phyloP scores from a whole-genome alignment of 169 alveolate genomes.

The Eimeria nieschulzi region DNA sequence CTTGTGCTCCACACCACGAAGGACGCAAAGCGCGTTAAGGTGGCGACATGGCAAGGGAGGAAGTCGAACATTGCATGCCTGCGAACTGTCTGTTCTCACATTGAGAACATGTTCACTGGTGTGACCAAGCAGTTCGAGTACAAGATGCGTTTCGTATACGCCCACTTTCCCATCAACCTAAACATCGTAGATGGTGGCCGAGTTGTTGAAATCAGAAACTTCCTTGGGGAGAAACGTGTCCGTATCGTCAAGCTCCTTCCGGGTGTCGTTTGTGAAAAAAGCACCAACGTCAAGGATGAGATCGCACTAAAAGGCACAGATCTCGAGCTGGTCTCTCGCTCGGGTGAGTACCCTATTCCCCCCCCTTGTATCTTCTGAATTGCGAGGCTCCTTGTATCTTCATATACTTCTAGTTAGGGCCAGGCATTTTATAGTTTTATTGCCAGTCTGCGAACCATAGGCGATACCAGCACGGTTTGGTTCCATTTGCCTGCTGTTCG shows the following conservation, averaged over 20 bases:
- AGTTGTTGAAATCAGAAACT: slow-evolving; percentile 97
- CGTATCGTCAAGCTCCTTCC: slow-evolving; percentile 85
- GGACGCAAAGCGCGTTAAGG: slow-evolving; percentile 89
- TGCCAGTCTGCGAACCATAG: background rate
- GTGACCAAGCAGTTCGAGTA: slow-evolving; percentile 96
- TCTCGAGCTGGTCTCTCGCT: slow-evolving; percentile 96
- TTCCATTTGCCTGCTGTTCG: background rate
- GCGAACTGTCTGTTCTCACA: slow-evolving; percentile 95
- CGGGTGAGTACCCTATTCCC: slow-evolving; percentile 80
- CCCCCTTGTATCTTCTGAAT: background rate
- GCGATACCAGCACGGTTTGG: too few species aligned
- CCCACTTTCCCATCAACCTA: slow-evolving; percentile 99
- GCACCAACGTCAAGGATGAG: slow-evolving; percentile 96
- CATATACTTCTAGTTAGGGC: background rate
- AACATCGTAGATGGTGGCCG: slow-evolving; percentile 94
- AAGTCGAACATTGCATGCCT: slow-evolving; percentile 95
- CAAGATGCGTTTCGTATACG: slow-evolving; percentile 99
- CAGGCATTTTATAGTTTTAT: background rate
- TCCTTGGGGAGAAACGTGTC: slow-evolving; percentile 98
- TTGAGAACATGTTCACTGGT: slow-evolving; percentile 98
- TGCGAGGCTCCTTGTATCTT: background rate
- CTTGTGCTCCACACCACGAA: slow-evolving; percentile 92
- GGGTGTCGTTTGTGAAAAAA: slow-evolving; percentile 85
- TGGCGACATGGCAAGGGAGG: slow-evolving; percentile 96
- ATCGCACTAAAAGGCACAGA: slow-evolving; percentile 97